Conservation (phyloP, 371 early-diverging fungal species). For the Nematocida sp. region DNA sequence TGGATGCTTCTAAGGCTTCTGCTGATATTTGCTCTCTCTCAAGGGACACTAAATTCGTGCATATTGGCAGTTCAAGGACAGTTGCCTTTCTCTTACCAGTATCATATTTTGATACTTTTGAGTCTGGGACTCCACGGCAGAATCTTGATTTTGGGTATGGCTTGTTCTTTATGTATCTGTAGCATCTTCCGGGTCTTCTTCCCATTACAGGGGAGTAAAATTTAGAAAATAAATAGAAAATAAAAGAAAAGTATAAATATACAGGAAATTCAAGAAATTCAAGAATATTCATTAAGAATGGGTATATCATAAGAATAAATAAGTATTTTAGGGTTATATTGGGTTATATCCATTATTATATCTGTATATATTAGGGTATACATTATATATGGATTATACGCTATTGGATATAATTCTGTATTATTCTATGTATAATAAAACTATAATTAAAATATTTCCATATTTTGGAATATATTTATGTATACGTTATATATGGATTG, state of each 20-base stretch:
- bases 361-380: neutral
- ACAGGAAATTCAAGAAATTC: too few relatives aligned
- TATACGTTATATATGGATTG: too few relatives aligned
- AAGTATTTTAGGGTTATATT: neutral
- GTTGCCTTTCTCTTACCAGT: conserved; percentile 95
- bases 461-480: too few relatives aligned
- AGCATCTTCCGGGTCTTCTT: conserved; percentile 71
- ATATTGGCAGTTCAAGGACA: conserved; percentile 92
- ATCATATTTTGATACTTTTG: conserved; percentile 97
- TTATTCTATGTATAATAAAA: too few relatives aligned
- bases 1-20: conserved; percentile 98
- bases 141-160: conserved; percentile 99
- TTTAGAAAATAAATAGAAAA: conserved; percentile 7
- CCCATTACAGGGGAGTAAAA: conserved; percentile 66
- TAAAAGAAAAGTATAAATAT: too few relatives aligned
- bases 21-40: conserved; percentile 96
- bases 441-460: too few relatives aligned
- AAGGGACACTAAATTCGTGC: conserved; percentile 92
- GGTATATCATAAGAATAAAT: neutral
- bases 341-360: neutral
- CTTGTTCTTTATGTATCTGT: conserved; percentile 96
- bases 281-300: neutral
- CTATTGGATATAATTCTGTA: too few relatives aligned
- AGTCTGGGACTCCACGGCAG: conserved; percentile 98
- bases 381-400: too few relatives aligned